Conservation (phyloP, 2,329 filamentous ascomycete species). For the Aspergillus latus region DNA sequence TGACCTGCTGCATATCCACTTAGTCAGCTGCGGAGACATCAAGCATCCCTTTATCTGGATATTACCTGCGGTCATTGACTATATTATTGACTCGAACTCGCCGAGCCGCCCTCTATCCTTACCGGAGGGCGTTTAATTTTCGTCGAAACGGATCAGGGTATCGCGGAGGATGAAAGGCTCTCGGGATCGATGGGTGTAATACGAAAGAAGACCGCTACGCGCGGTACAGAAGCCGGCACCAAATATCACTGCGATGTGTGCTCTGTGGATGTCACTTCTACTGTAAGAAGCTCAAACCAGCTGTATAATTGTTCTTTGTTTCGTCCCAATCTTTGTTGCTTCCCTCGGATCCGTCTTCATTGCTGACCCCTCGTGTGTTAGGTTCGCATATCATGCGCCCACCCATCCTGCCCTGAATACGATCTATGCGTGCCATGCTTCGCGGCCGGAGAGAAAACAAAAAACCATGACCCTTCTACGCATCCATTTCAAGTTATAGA, state of each 20-base stretch:
- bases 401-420: constrained; percentile 82
- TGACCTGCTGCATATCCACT: constrained; percentile 6
- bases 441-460: constrained; percentile 73
- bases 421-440: constrained; percentile 97
- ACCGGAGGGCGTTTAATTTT: constrained; percentile 30
- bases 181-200: constrained; percentile 77
- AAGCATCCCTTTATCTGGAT: constrained; percentile 18
- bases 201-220: constrained; percentile 86
- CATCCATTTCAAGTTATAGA: constrained; percentile 94
- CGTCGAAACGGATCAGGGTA: constrained; percentile 35
- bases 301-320: not conserved
- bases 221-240: constrained; percentile 81
- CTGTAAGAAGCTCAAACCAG: constrained; percentile 54
- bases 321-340: not conserved
- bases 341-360: not conserved
- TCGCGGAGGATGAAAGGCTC: constrained; percentile 41
- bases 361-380: constrained; percentile 37
- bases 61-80: constrained; percentile 8
- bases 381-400: constrained; percentile 93
- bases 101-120: constrained; percentile 27
- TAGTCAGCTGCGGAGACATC: constrained; percentile 22
- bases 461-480: constrained; percentile 79
- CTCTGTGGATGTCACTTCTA: constrained; percentile 94
- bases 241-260: constrained; percentile 99
- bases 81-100: constrained; percentile 4